Evolutionary conservation across 306 rosid species (phyloP), one percentile per base, ranked within the genome.

Genomic region (Nissolia schottii): DNA sequence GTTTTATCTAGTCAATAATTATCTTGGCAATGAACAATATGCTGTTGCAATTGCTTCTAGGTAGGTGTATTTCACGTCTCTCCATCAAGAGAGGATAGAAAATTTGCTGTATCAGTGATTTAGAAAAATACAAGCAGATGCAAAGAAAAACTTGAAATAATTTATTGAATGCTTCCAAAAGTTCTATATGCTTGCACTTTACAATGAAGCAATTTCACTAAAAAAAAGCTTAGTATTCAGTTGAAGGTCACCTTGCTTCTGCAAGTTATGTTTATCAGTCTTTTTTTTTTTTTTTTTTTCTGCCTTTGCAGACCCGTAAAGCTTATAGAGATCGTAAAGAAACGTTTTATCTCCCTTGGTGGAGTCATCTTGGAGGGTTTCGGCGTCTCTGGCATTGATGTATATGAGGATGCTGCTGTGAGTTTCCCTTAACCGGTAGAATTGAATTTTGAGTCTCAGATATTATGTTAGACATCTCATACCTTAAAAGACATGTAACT

Each of bases 381-480:
- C 71, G 67, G 84, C 25, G 86, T 91, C 75, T 87, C 92, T 46
- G 14, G 75, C 82, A 85, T 94, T 46, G 58, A 71, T 64, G 55
- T 91, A 41, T 94, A 86, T 40, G 94, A 93, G 12, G 96, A 93
- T 73, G 89, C 89, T 62, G 97, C 89, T 7, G 96, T 91, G 89
- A 94, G 98, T 85, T 80, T 64, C 54, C 74, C 63, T 61, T 71
- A 45, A 58, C 74, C 64, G 57, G 15, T 35, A 53, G 54, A 41
- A 24, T 48, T 61, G n/a, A n/a, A n/a, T n/a, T n/a, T 37, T 8
- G 57, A 41, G 45, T 43, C 22, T 29, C 35, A 34, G 67, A 34
- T 60, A 16, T n/a, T 31, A 31, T 15, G 64, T 3, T n/a, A n/a
- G n/a, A 29, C 3, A 58, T 58, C 24, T 27, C 41, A 49, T 31